phyloP scores from a whole-genome alignment of 176 grass and related monocot species.

The Avena atlantica region DNA sequence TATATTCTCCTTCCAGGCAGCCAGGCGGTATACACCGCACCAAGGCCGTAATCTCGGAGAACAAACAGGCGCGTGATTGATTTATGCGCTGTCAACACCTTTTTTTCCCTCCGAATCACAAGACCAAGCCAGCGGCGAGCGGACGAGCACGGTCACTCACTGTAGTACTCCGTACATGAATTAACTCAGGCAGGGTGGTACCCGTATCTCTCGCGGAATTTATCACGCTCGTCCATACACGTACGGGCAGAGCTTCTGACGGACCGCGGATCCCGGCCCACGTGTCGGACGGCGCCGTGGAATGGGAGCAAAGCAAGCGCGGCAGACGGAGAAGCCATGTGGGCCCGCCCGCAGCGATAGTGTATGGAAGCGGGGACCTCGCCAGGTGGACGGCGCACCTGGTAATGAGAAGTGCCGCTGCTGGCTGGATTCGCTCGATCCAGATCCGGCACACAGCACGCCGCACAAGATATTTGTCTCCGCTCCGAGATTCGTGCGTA shows the following conservation, averaged over 20 bases:
- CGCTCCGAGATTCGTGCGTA: neutral
- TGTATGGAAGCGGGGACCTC: constrained; percentile 8
- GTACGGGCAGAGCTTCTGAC: neutral
- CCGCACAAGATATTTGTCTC: constrained; percentile 23
- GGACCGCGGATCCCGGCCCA: neutral
- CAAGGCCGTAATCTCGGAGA: neutral
- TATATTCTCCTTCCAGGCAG: neutral
- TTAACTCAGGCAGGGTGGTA: neutral
- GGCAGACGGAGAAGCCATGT: neutral
- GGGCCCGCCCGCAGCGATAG: constrained; percentile 25
- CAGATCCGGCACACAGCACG: neutral
- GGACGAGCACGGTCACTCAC: no score
- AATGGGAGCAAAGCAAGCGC: neutral
- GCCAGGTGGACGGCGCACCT: constrained; percentile 37
- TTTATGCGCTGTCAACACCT: neutral
- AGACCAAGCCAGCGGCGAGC: neutral
- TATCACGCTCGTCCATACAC: neutral
- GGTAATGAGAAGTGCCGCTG: constrained; percentile 20
- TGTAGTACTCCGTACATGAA: neutral
- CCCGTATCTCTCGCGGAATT: neutral
- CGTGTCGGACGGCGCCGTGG: constrained; percentile 8
- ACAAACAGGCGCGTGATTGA: neutral
- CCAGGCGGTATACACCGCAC: neutral
- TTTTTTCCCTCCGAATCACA: neutral
- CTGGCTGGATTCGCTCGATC: constrained; percentile 24